phyloP scores from a whole-genome alignment of 73 alveolate genomes.

The Tetrahymena thermophila region DNA sequence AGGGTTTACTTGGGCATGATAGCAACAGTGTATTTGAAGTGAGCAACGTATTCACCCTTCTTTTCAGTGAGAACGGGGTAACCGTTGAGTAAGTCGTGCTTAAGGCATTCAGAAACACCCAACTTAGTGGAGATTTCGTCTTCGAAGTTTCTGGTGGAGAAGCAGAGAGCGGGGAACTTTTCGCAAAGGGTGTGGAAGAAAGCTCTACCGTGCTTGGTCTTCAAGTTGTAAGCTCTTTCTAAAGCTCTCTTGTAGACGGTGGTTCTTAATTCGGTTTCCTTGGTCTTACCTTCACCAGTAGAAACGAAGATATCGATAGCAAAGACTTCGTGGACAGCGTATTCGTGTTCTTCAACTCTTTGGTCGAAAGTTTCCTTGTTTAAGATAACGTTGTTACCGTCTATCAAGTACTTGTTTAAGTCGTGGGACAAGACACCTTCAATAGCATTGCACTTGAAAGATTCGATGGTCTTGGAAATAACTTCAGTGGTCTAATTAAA shows the following conservation, averaged over 20 bases:
- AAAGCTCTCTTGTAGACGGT: constrained; percentile 94
- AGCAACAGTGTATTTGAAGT: constrained; percentile 82
- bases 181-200: constrained; percentile 85
- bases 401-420: constrained; percentile 92
- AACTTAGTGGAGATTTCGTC: constrained; percentile 80
- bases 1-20: constrained; percentile 66
- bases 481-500: constrained; percentile 68
- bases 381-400: constrained; percentile 89
- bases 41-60: constrained; percentile 76
- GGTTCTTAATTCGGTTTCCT: constrained; percentile 88
- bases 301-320: constrained; percentile 75
- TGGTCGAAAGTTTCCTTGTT: constrained; percentile 82
- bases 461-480: constrained; percentile 71
- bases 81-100: constrained; percentile 75
- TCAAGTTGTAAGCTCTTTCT: constrained; percentile 61
- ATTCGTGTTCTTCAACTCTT: constrained; percentile 87
- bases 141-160: constrained; percentile 85
- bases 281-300: constrained; percentile 91
- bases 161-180: constrained; percentile 90
- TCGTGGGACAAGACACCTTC: constrained; percentile 95
- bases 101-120: constrained; percentile 86
- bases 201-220: constrained; percentile 70
- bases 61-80: constrained; percentile 82
- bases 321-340: constrained; percentile 88
- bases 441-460: constrained; percentile 63